phyloP scores from a whole-genome alignment of 176 grass and related monocot species.

The Poa pratensis region DNA sequence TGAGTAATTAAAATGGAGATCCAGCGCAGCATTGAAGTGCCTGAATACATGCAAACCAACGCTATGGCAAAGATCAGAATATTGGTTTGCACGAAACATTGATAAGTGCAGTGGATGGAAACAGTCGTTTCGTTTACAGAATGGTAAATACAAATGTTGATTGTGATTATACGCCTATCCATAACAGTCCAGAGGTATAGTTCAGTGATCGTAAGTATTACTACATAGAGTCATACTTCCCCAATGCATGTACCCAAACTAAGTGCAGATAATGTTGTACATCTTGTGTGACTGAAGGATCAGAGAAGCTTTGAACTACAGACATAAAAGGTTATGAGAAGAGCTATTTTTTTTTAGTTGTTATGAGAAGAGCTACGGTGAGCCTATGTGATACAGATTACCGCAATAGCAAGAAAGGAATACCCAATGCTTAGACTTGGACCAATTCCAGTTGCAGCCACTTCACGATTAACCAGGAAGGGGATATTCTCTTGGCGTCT shows the following conservation, averaged over 20 bases:
- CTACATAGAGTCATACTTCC: background rate
- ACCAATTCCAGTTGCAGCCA: conserved; percentile 15
- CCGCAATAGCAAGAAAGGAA: conserved; percentile 9
- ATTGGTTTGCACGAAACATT: background rate
- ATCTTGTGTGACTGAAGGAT: background rate
- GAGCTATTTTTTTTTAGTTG: background rate
- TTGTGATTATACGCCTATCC: background rate
- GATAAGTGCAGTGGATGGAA: background rate
- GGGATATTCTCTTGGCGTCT: background rate
- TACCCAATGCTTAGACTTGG: conserved; percentile 14
- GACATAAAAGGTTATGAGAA: background rate
- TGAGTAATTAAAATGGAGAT: background rate
- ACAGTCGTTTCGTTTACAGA: background rate
- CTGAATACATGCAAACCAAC: background rate
- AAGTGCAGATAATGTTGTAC: background rate
- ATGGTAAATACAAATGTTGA: background rate
- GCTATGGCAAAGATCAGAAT: background rate
- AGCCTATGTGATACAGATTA: background rate
- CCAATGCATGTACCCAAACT: background rate
- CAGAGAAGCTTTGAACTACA: background rate
- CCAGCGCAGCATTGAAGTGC: background rate
- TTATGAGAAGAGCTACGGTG: conserved; percentile 5
- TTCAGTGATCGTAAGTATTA: conserved; percentile 1
- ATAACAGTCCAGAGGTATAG: background rate
- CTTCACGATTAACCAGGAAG: conserved; percentile 30